Base-by-base conservation (phyloP, 192 early-diverging fungal species). In the Diversispora epigaea region DNA sequence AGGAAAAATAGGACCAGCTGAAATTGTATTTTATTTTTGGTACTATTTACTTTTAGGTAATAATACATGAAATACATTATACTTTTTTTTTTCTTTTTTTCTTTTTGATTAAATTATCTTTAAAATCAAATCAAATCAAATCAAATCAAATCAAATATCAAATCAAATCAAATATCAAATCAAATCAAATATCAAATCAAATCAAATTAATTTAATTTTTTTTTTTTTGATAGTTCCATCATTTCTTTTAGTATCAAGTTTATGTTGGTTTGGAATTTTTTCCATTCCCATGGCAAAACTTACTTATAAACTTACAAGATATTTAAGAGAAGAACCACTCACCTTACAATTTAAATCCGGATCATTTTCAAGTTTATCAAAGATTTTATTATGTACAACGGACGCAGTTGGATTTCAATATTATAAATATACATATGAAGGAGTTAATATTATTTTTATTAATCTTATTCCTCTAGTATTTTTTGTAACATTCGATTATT, bases 371-470 rank as follows among this genome's bases (percentile, higher is more conserved):
- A 77, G 85, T 41, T 78, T 74, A 2, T 79, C 87, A 5, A 80
- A 86, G 19, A 90, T 96, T 58, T 83, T 99, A 54, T 84, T 99
- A 57, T 96, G 94, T 80, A 94, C 92, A 0, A 93, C 94, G 68
- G 86, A 92, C 56, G 96, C 95, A 2, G 83, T 93, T 40, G 97
- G 97, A n/a, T 84, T 89, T 67, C 91, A 93, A 80, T 99, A 97
- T 84, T 96, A 95, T 88, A 97, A 97, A 83, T 97, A 95, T 83
- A 97, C 96, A 1, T 88, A 93, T 21, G 95, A 96, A 47, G 97
- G 97, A 39, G 91, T 97, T 85, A 99, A 98, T 85, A 94, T 99
- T 72, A 90, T 97, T 68, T 91, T 99, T 79, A 93, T 98, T 84
- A 96, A 99, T 80, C 80, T 96, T 80, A 84, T 97, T 49, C 87